Evolutionary conservation across 2,329 filamentous ascomycete genomes (phyloP), one percentile per base, ranked within the genome.

Genomic region (Orbilia brochopaga): DNA sequence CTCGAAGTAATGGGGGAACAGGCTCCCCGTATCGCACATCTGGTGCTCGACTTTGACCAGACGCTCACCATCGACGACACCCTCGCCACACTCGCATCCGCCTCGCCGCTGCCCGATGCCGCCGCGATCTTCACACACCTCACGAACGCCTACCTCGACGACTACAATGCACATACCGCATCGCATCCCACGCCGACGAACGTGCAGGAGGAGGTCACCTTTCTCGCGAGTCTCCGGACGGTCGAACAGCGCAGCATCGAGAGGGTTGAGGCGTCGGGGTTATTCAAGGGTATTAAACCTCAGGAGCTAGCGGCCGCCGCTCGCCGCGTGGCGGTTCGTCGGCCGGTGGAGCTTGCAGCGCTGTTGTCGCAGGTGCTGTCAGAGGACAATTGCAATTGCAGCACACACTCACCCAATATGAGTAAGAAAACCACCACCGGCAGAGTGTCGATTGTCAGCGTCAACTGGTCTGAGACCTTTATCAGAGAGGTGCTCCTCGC

Each of bases 31-130:
- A 69, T 69, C 55, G 53, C 30, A 2, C 57, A 61, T 40, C 52
- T 69, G 23, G 44, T 69, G 5, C 32, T 69, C 10, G 64, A 69
- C 35, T 62, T 69, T 35, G 64, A 69, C 37, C 64, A 69, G 37
- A 69, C 64, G 5, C 30, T 69, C n/a, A 69, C 64, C 5, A 30
- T 52, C 10, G 6, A 52, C 10, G 64, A 69, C 48, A 69, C 57
- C 8, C 64, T 69, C 11, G 51, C 57, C 17, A 69, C 53, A 10
- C 44, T 69, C 15, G 44, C 54, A n/a, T 57, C 64, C 10, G 64
- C 64, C 15, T 69, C 64, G 21, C 64, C 64, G 6, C 48, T 62
- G 17, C 55, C 23, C 7, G 24, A 67, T 30, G 55, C 63, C n/a
- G 7, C 32, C 17, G 46, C 52, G 13, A 40, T 62, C 19, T 69